phyloP scores from a whole-genome alignment of 2,329 filamentous ascomycete genomes.

The Bimuria novae-zelandiae region DNA sequence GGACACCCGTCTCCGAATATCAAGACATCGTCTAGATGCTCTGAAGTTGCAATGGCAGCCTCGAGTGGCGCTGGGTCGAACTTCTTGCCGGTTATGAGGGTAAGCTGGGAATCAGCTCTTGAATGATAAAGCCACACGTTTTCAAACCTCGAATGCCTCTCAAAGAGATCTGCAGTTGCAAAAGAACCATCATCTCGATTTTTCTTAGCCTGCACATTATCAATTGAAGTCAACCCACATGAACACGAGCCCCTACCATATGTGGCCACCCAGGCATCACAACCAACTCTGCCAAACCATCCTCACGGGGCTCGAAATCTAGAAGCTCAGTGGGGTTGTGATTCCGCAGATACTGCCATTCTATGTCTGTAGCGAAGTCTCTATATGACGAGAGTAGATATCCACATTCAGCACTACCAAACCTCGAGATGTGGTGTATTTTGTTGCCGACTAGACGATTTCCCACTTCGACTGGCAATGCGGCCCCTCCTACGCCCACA shows the following conservation, averaged over 20 bases:
- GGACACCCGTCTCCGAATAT: constrained; percentile 65
- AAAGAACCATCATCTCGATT: constrained; percentile 66
- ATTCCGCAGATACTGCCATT: constrained; percentile 65
- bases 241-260: constrained; percentile 31
- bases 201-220: constrained; percentile 51
- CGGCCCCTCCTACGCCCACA: constrained; percentile 67
- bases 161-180: constrained; percentile 67
- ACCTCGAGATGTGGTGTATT: constrained; percentile 64
- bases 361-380: constrained; percentile 58
- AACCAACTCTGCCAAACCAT: constrained; percentile 58
- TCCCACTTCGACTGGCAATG: constrained; percentile 59
- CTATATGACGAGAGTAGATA: constrained; percentile 68
- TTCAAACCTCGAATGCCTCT: constrained; percentile 55
- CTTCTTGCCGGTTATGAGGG: constrained; percentile 69
- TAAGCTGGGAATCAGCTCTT: constrained; percentile 65
- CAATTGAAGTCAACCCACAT: neutral
- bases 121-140: constrained; percentile 67
- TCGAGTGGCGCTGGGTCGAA: constrained; percentile 69
- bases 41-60: constrained; percentile 55
- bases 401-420: constrained; percentile 69
- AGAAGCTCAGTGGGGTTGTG: constrained; percentile 51
- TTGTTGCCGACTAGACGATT: constrained; percentile 56
- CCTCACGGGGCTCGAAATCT: constrained; percentile 49
- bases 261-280: constrained; percentile 63
- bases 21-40: constrained; percentile 58